phyloP scores from a whole-genome alignment of 441 rosid genomes.

The Pelargonium citronellum region DNA sequence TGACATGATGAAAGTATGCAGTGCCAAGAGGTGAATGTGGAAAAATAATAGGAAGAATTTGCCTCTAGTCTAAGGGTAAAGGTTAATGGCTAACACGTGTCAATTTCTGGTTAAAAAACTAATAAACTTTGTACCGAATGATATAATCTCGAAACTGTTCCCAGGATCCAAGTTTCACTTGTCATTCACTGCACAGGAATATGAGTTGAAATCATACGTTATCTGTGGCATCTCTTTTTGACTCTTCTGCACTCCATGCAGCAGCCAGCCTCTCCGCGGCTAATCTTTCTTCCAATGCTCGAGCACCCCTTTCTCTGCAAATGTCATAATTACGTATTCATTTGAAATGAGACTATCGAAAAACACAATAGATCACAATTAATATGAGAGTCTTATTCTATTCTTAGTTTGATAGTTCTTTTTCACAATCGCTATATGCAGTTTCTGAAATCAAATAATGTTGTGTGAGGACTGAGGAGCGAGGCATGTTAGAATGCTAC shows the following conservation, averaged over 20 bases:
- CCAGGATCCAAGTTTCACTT: background rate
- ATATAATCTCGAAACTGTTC: background rate
- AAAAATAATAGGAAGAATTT: no score
- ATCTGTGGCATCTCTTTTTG: constrained; percentile 47
- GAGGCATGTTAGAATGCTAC: no score
- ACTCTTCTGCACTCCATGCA: constrained; percentile 45
- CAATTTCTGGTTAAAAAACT: background rate
- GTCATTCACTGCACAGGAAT: background rate
- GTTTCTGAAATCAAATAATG: background rate
- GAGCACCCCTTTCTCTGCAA: constrained; percentile 95
- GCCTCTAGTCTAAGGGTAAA: no score
- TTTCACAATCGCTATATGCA: background rate
- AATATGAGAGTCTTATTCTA: background rate
- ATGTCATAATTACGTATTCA: background rate
- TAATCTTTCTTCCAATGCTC: constrained; percentile 92
- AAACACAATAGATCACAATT: no score
- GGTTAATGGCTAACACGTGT: background rate
- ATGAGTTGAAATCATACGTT: constrained; percentile 39
- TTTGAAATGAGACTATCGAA: background rate
- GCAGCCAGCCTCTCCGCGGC: constrained; percentile 68
- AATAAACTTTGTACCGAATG: background rate
- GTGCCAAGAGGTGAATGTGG: no score
- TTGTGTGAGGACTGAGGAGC: background rate
- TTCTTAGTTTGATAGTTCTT: background rate
- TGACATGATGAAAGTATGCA: no score